These are phyloP conservation scores for Lanzia echinophila DNA, from an alignment of 2,329 filamentous ascomycete genomes.

Conservation along the genomic window DNA sequence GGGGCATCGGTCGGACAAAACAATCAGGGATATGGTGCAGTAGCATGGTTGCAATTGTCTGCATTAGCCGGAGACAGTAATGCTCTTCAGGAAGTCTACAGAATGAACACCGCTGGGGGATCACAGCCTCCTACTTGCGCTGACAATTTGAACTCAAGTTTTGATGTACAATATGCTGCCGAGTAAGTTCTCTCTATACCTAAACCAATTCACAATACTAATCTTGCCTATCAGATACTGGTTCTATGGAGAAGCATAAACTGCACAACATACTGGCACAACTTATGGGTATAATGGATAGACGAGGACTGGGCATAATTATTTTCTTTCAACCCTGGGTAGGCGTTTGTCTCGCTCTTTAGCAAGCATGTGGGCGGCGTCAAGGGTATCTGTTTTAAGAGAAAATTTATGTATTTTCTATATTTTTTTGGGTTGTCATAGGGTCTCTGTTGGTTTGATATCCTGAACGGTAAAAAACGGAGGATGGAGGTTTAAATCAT, in stretches of 20 bases:
- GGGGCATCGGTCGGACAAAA: constrained; percentile 51
- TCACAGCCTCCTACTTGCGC: constrained; percentile 66
- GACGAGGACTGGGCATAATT: not conserved
- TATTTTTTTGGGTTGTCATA: not conserved
- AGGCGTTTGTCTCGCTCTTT: not conserved
- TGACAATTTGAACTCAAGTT: constrained; percentile 49
- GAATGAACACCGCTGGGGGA: constrained; percentile 78
- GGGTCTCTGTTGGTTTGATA: not conserved
- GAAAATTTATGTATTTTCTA: not conserved
- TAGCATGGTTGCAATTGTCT: constrained; percentile 73
- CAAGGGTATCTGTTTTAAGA: not conserved
- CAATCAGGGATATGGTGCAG: constrained; percentile 56
- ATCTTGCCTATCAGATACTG: constrained; percentile 26
- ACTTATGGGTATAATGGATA: not conserved
- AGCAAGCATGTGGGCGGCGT: constrained; percentile 5
- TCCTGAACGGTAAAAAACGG: not conserved
- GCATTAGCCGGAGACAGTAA: constrained; percentile 49
- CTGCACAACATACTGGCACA: not conserved
- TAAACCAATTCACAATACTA: not conserved
- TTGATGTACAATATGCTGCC: constrained; percentile 74
- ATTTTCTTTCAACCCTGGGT: not conserved
- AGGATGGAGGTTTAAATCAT: no score
- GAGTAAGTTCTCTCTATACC: constrained; percentile 55
- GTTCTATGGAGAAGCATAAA: constrained; percentile 21
- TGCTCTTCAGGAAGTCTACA: constrained; percentile 68